A percentile compares a stretch with the other conserved stretches of the same genome.
Conservation (phyloP, 2,329 filamentous ascomycete species). For the Calonectria hongkongensis region DNA sequence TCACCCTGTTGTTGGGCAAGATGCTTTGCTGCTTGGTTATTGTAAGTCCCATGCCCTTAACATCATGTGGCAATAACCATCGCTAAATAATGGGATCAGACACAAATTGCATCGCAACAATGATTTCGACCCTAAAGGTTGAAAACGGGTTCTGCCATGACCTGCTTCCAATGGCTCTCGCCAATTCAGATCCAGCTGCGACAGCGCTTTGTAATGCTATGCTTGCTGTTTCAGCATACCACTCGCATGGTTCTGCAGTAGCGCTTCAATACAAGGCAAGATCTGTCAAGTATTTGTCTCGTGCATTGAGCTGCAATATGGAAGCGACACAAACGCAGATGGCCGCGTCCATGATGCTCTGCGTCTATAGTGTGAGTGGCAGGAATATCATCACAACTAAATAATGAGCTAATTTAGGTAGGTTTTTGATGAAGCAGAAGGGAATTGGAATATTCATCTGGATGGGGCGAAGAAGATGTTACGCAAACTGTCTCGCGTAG, state of each 20-base stretch:
- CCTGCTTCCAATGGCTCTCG: slow-evolving; percentile 67
- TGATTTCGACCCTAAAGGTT: slow-evolving; percentile 68
- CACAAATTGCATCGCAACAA: slow-evolving; percentile 61
- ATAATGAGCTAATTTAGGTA: slow-evolving; percentile 40
- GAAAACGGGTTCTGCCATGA: slow-evolving; percentile 68
- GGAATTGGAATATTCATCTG: slow-evolving; percentile 67
- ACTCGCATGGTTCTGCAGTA: slow-evolving; percentile 61
- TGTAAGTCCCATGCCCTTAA: slow-evolving; percentile 39
- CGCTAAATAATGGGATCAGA: slow-evolving; percentile 54
- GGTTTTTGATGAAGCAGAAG: slow-evolving; percentile 70
- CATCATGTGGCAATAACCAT: too few relatives aligned
- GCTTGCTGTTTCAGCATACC: slow-evolving; percentile 66
- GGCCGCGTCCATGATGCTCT: slow-evolving; percentile 70
- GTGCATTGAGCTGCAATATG: slow-evolving; percentile 57
- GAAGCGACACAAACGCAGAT: slow-evolving; percentile 61
- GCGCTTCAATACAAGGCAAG: slow-evolving; percentile 65
- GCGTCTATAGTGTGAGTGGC: slow-evolving; percentile 67
- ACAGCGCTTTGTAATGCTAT: slow-evolving; percentile 65
- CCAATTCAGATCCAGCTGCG: slow-evolving; percentile 58
- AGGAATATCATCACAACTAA: too few relatives aligned
- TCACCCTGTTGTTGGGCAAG: slow-evolving; percentile 38
- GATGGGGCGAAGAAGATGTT: slow-evolving; percentile 64
- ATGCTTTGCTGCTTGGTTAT: slow-evolving; percentile 47
- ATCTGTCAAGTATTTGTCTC: slow-evolving; percentile 63
- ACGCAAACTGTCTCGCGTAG: slow-evolving; percentile 46